Evolutionary conservation across 2,329 filamentous ascomycete species (phyloP), one percentile per base, ranked within the genome.

Genomic region (Fusarium musae): DNA sequence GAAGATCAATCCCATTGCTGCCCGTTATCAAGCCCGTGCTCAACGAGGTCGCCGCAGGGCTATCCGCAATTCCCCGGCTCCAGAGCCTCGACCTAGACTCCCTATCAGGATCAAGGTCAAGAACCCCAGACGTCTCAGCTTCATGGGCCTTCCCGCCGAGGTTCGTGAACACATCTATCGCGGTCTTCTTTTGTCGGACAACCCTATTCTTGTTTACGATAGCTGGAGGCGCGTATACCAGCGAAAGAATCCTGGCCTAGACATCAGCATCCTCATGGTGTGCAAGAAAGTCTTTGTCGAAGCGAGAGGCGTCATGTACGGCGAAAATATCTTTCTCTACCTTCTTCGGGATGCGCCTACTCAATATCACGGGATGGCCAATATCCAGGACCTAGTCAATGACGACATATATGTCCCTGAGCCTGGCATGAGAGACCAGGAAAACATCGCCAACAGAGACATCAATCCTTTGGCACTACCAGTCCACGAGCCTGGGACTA

Each of bases 311-410:
- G 75, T 88, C 9, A 79, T 89, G 2, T 89, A 86, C 63, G 83
- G 85, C 6, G 79, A 83, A 34, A 89, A 89, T 56, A 80, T 58
- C 0, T 89, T 89, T 66, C 70, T 80, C 4, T 88, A 89, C 67
- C 77, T 81, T 12, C 76, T 88, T 17, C 82, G 86, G 3, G 85
- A 88, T 66, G 63, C 63, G 19, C 71, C 64, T 19, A 66, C 50
- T 23, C 56, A 13, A 15, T 46, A 54, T 12, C 77, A 74, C 4
- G n/a, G 60, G 39, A 63, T 70, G 46, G n/a, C 70, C 42, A 54
- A 66, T 6, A 44, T 80, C 13, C 37, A 63, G 9, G 54, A 62
- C 17, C 57, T 79, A 15, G 50, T 43, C 11, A 57, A 75, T 10
- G 73, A 79, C 34, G 62, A 68, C 16, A 53, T 63, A n/a, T 72